A percentile compares a stretch with the other conserved stretches of the same genome.
Evolutionary conservation across 768 basidiomycete species (phyloP).

Genomic region (Gymnopilus junonius): DNA sequence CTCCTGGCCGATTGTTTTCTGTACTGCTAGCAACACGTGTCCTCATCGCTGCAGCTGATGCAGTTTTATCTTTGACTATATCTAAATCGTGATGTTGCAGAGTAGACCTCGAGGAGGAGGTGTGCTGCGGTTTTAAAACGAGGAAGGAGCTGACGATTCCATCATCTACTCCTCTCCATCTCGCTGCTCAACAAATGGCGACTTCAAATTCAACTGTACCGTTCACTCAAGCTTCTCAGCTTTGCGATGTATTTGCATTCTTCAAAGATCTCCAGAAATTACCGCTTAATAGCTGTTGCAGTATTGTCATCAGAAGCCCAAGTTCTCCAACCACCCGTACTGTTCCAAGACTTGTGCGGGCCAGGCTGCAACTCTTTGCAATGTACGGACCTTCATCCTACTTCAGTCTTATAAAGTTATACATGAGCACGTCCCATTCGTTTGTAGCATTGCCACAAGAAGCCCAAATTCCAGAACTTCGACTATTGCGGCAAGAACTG

Average conservation of each 20-base stretch:
- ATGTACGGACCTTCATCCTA: slow-evolving; percentile 35
- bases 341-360: slow-evolving; percentile 61
- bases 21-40: slow-evolving; percentile 33
- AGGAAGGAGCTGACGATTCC: slow-evolving; percentile 8
- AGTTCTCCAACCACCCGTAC: slow-evolving; percentile 46
- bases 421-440: neutral
- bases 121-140: slow-evolving; percentile 22
- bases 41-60: slow-evolving; percentile 18
- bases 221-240: slow-evolving; percentile 29
- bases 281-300: slow-evolving; percentile 24
- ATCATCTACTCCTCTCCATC: slow-evolving; percentile 10
- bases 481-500: slow-evolving; percentile 72
- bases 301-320: slow-evolving; percentile 58
- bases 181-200: slow-evolving; percentile 27
- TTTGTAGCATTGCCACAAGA: slow-evolving; percentile 56
- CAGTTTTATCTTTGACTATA: slow-evolving; percentile 19
- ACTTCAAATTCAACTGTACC: slow-evolving; percentile 27
- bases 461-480: slow-evolving; percentile 61
- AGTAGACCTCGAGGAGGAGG: slow-evolving; percentile 29
- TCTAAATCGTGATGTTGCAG: slow-evolving; percentile 10
- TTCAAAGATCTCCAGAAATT: neutral
- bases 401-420: neutral
- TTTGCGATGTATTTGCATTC: slow-evolving; percentile 43
- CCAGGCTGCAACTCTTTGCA: slow-evolving; percentile 48
- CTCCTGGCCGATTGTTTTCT: slow-evolving; percentile 15